Evolutionary conservation across 306 rosid genomes (phyloP).

Genomic region (Prinsepia uniflora): DNA sequence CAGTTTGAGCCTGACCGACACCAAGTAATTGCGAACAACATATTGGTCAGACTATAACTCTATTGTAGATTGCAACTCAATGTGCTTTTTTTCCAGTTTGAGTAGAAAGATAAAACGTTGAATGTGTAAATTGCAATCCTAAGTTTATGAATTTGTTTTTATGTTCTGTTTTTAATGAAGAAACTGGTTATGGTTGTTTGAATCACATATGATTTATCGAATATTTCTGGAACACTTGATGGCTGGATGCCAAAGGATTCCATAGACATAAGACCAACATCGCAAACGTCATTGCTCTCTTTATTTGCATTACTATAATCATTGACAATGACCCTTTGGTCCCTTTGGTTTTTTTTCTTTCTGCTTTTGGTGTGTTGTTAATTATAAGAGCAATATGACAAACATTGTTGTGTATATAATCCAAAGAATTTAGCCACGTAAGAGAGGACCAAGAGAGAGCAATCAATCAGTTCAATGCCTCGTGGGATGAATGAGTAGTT

Average conservation of each 20-base stretch:
- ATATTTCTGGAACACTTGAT: background rate
- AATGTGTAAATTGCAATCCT: background rate
- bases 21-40: slow-evolving; percentile 14
- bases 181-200: no score
- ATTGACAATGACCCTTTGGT: no score
- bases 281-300: background rate
- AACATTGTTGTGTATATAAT: background rate
- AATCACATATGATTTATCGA: background rate
- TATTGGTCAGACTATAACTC: background rate
- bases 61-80: background rate
- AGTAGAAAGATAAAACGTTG: background rate
- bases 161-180: no score
- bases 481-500: no score
- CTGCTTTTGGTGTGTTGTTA: background rate
- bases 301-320: background rate
- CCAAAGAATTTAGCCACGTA: background rate
- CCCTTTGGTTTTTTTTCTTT: background rate
- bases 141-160: no score
- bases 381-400: background rate
- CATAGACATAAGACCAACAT: background rate
- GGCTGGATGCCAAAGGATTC: background rate
- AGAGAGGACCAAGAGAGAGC: background rate
- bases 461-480: no score
- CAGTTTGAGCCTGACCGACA: slow-evolving; percentile 27
- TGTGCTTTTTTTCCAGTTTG: background rate